Percentiles rank a stretch among this genome's conserved stretches.
These are phyloP conservation scores for Claviceps humidiphila DNA, from an alignment of 2,329 filamentous ascomycete species.

Conservation along the genomic window DNA sequence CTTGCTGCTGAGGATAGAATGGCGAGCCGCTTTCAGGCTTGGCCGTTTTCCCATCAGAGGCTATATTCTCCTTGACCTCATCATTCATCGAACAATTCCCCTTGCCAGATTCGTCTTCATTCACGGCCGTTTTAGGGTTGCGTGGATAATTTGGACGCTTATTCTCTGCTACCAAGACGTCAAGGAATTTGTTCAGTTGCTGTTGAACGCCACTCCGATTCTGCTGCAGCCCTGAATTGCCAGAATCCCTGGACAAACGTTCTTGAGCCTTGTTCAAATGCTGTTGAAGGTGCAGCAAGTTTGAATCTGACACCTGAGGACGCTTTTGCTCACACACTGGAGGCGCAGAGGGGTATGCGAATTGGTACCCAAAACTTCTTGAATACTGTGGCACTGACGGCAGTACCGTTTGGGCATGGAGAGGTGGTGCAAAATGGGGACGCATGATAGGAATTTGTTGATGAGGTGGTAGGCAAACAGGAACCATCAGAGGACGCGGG, in stretches of 20 bases:
- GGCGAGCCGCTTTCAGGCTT: neutral
- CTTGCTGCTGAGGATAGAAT: neutral
- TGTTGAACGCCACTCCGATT: conserved; percentile 16
- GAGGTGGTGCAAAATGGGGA: neutral
- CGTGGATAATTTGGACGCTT: neutral
- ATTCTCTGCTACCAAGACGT: conserved; percentile 5
- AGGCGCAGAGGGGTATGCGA: neutral
- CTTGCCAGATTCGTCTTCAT: neutral
- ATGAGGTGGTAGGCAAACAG: neutral
- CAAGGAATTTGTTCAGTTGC: conserved; percentile 17
- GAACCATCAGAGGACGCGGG: neutral
- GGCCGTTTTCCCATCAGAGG: neutral
- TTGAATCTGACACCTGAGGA: neutral
- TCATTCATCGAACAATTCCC: conserved; percentile 6
- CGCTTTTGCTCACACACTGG: neutral
- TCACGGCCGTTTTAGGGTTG: neutral
- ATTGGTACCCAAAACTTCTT: neutral
- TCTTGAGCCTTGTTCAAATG: conserved; percentile 14
- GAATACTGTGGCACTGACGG: neutral
- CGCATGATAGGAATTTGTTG: neutral
- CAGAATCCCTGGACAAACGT: conserved; percentile 13
- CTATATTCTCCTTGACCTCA: conserved; percentile 2
- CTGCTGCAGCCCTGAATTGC: conserved; percentile 11
- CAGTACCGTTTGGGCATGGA: neutral
- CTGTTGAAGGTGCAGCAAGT: conserved; percentile 16